These are phyloP conservation scores for Hygrophila difformis DNA, from an alignment of 257 asterid genomes.

Conservation along the genomic window DNA sequence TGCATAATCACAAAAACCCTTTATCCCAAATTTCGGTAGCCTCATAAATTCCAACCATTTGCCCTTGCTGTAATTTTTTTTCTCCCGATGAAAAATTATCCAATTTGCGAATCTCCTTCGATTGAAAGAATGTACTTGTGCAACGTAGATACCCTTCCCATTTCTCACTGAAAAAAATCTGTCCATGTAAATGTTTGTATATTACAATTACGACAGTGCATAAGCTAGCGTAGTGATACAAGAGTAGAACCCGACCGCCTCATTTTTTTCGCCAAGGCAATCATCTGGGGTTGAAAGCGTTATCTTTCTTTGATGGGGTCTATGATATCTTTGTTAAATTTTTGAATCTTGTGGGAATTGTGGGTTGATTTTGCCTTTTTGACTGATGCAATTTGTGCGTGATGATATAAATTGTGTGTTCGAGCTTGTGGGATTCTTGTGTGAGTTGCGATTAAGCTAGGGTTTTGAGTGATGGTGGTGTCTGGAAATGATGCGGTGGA, in stretches of 20 bases:
- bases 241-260: too few relatives aligned
- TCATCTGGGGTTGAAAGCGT: neutral
- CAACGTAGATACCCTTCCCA: neutral
- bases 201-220: too few relatives aligned
- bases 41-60: neutral
- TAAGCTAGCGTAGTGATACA: too few relatives aligned
- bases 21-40: conserved; percentile 7
- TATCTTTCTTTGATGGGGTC: neutral
- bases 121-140: neutral
- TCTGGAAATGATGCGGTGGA: conserved; percentile 72
- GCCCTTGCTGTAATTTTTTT: neutral
- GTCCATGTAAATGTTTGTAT: neutral
- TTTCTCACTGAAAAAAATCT: neutral
- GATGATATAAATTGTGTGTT: conserved; percentile 12
- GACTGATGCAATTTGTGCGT: conserved; percentile 9
- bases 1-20: neutral
- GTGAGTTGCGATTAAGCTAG: conserved; percentile 38
- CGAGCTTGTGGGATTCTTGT: conserved; percentile 12
- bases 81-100: neutral
- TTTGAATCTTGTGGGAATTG: neutral
- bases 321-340: neutral
- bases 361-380: neutral
- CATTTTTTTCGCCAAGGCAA: too few relatives aligned
- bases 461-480: conserved; percentile 60
- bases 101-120: neutral